A percentile compares a stretch with the other conserved stretches of the same genome.
Evolutionary conservation across 495 filamentous ascomycete genomes (phyloP).

Genomic region (Neurospora sp.): DNA sequence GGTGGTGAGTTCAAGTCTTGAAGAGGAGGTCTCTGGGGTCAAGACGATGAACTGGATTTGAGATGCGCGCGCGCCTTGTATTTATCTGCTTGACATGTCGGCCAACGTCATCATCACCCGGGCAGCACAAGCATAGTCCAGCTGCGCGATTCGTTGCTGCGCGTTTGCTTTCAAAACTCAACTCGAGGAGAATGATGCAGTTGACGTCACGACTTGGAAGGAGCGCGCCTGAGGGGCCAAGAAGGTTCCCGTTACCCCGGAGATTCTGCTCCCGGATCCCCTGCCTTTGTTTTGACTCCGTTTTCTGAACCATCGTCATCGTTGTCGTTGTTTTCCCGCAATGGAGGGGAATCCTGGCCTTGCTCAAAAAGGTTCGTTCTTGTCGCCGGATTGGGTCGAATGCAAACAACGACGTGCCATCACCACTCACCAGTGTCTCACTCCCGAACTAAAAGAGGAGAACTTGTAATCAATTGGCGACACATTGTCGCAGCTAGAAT

Average conservation of each 20-base stretch:
- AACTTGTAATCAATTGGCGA: neutral
- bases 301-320: neutral
- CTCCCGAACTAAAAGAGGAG: neutral
- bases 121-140: neutral
- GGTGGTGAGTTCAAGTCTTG: neutral
- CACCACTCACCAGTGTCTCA: neutral
- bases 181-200: neutral
- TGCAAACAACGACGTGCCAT: neutral
- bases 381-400: neutral
- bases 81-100: neutral
- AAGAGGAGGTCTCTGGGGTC: neutral
- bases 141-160: neutral
- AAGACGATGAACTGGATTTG: neutral
- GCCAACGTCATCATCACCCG: neutral
- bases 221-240: neutral
- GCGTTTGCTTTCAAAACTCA: neutral
- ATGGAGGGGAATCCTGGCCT: neutral
- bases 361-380: neutral
- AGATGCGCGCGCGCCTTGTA: neutral
- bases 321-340: neutral
- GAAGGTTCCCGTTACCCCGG: neutral
- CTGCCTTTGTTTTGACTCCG: neutral
- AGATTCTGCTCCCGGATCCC: neutral
- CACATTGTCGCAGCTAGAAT: neutral
- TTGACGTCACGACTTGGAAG: neutral